phyloP scores from a whole-genome alignment of 495 filamentous ascomycete genomes.

The Monascus purpureus region DNA sequence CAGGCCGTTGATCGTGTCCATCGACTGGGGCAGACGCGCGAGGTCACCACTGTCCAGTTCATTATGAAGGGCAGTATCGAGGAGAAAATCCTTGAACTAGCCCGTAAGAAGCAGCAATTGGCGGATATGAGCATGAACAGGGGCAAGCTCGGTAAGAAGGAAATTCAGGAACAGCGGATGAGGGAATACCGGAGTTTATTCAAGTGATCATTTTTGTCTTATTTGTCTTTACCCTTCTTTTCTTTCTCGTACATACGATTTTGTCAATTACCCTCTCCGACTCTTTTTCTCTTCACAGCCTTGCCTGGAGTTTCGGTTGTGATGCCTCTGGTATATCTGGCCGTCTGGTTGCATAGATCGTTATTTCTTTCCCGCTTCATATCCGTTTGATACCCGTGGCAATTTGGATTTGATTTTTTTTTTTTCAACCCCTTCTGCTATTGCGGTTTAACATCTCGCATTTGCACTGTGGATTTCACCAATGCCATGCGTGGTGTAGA shows the following conservation, averaged over 20 bases:
- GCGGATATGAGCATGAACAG: conserved; percentile 74
- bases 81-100: conserved; percentile 80
- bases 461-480: too few relatives aligned
- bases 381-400: conserved; percentile 6
- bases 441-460: too few relatives aligned
- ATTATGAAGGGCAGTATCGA: conserved; percentile 87
- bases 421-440: too few relatives aligned
- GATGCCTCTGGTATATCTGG: too few relatives aligned
- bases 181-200: conserved; percentile 75
- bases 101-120: conserved; percentile 79
- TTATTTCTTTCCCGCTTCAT: conserved; percentile 2
- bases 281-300: too few relatives aligned
- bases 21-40: conserved; percentile 75
- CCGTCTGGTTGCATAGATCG: too few relatives aligned
- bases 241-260: neutral
- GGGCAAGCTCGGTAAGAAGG: conserved; percentile 53
- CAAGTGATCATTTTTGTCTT: conserved; percentile 30
- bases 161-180: conserved; percentile 61
- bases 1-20: conserved; percentile 93
- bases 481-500: too few relatives aligned
- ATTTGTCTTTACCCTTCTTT: neutral
- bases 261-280: neutral
- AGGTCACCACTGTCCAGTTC: conserved; percentile 67
- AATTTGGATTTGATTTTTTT: conserved; percentile 1
- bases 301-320: too few relatives aligned